Base-by-base conservation (phyloP, 2,329 filamentous ascomycete species). In the Exophiala aquamarina region DNA sequence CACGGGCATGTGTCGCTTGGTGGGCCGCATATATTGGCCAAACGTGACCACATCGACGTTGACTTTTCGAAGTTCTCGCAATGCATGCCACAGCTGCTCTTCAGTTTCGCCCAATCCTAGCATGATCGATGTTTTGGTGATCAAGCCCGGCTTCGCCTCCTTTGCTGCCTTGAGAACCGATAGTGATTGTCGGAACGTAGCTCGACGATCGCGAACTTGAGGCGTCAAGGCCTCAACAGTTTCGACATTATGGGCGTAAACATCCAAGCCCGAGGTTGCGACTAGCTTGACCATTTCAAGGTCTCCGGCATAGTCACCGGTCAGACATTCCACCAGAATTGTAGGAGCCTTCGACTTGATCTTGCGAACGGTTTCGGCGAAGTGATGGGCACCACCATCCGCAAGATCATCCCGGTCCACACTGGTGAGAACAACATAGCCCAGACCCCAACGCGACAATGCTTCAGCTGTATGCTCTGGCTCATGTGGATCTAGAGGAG, bases 111-210 rank as follows among this genome's bases (percentile, higher is more conserved):
- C 93, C 4, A 98, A 72, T 3, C 93, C 93, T 18, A 98, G 78
- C 93, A 98, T 98, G 55, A 98, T 82, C 59, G 89, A 95, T 1
- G 93, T 97, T 78, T 98, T 98, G n/a, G 93, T 98, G 61, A 98
- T 95, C 50, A 97, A 78, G 3, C 80, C 80, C 1, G 84, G 81
- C 49, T 80, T 82, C 2, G 86, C 82, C 50, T 82, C 78, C 77
- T 98, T 97, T 21, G 87, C 93, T 29, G 87, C 83, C 47, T 83
- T 77, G 50, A 98, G 71, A 6, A 98, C 91, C 23, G 74, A 75
- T 52, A 97, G 69, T 53, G 86, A 93, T 73, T 95, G 89, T 58
- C 86, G 75, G 73, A 96, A 98, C 4, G 83, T 94, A 1, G 93
- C 93, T 50, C 92, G 78, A 39, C 92, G 82, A 65, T 98, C 93